phyloP scores from a whole-genome alignment of 129 eudicot species.

The Centrapalus pauciflorus region DNA sequence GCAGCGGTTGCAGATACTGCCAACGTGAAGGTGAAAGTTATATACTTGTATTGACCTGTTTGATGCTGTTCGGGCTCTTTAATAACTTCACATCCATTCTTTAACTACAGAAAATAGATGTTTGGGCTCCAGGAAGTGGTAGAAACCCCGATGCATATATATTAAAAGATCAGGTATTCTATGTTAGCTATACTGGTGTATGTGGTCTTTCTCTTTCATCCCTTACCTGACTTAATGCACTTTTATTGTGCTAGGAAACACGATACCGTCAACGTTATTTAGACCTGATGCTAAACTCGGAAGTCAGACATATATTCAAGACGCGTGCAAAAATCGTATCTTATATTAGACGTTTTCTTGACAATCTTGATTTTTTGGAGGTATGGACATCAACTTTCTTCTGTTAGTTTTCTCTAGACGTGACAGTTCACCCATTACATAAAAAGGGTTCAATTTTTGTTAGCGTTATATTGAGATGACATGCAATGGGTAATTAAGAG shows the following conservation, averaged over 20 bases:
- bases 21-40: constrained; percentile 38
- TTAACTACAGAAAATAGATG: constrained; percentile 51
- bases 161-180: constrained; percentile 75
- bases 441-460: too few relatives aligned
- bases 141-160: constrained; percentile 77
- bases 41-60: neutral
- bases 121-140: constrained; percentile 75
- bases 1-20: constrained; percentile 52
- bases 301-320: constrained; percentile 76
- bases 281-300: constrained; percentile 78
- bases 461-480: too few relatives aligned
- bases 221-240: neutral
- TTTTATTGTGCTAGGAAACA: constrained; percentile 66
- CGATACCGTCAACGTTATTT: constrained; percentile 89
- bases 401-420: too few relatives aligned
- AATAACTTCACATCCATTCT: constrained; percentile 1
- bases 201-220: neutral
- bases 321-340: constrained; percentile 67
- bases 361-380: constrained; percentile 73
- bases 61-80: neutral
- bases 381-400: constrained; percentile 29
- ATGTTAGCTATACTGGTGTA: neutral
- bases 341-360: constrained; percentile 67
- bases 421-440: too few relatives aligned
- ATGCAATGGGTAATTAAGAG: too few relatives aligned